Base-by-base conservation (phyloP, 1,284 basidiomycete species). In the Farysia itapuensis region DNA sequence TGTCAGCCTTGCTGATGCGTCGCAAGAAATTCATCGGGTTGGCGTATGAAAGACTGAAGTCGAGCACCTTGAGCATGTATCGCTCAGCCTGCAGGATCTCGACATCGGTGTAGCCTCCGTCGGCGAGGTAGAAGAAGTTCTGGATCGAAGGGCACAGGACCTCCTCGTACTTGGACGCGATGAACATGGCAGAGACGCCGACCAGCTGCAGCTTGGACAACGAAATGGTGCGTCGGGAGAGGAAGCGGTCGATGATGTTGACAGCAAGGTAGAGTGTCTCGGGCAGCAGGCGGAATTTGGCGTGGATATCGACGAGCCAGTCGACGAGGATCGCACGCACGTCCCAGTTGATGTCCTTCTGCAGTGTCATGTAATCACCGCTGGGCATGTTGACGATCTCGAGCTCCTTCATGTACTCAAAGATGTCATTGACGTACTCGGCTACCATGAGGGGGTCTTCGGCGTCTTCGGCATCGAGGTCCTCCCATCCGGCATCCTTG, bases 171-270 rank as follows among this genome's bases (percentile, higher is more conserved):
- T 98, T 98, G 36, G 90, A 85, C 0, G 94, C 86, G 59, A 98
- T 82, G 79, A 97, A 94, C 78, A 98, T 84, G 69, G 89, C 89
- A 5, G 92, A 91, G 51, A 96, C 83, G 49, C 95, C 94, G 41
- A 97, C 92, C 15, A 97, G 85, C 78, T 97, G 94, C 30, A 97
- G 84, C 77, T 96, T 95, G 67, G 86, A 85, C 15, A 97, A 83
- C 5, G 91, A 93, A 36, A 96, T 89, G 35, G 89, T 86, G 6
- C 92, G 88, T 2, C 85, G 81, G 3, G 90, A 92, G 20, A 97
- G 84, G 83, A 98, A 96, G 39, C 94, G 90, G 79, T 98, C 95
- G 72, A 97, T 88, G 72, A 97, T 86, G 81, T 98, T 97, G 74
- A 90, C 82, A 59, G 88, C 87, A 48, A 98, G 84, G 81, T 94